These are phyloP conservation scores for Euclidium syriacum DNA, from an alignment of 345 rosid genomes.

Conservation along the genomic window DNA sequence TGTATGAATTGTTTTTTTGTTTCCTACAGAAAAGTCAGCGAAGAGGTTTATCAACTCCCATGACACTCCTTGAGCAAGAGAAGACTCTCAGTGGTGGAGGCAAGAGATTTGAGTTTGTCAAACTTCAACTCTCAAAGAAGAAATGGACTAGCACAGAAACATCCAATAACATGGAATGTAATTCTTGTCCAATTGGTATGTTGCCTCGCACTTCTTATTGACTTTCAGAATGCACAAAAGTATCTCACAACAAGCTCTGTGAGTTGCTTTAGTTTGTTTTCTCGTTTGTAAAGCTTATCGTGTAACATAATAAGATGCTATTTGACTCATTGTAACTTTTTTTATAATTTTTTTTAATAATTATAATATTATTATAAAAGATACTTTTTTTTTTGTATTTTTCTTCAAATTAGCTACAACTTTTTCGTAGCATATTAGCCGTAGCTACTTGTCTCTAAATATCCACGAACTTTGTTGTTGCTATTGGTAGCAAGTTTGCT, in stretches of 20 bases:
- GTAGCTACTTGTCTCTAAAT: too few relatives aligned
- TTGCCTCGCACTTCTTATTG: constrained; percentile 67
- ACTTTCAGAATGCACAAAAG: constrained; percentile 16
- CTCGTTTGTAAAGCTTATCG: too few relatives aligned
- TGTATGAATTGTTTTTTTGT: constrained; percentile 12
- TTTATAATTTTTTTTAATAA: too few relatives aligned
- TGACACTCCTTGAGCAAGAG: constrained; percentile 41
- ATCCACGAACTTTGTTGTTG: too few relatives aligned
- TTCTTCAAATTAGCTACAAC: too few relatives aligned
- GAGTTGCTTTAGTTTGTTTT: too few relatives aligned
- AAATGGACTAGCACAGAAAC: constrained; percentile 23
- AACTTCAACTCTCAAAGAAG: constrained; percentile 30
- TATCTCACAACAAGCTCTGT: constrained; percentile 25
- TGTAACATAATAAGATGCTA: too few relatives aligned
- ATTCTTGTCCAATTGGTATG: constrained; percentile 80
- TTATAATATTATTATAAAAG: too few relatives aligned
- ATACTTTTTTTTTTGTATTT: too few relatives aligned
- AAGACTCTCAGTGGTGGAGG: constrained; percentile 42
- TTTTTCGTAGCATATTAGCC: too few relatives aligned
- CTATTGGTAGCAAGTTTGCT: too few relatives aligned
- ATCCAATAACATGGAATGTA: constrained; percentile 54
- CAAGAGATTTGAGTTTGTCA: constrained; percentile 50
- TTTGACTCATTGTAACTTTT: too few relatives aligned
- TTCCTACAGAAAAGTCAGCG: constrained; percentile 26
- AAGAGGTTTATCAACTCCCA: constrained; percentile 30